Evolutionary conservation across 1,284 basidiomycete species (phyloP), one percentile per base, ranked within the genome.

Genomic region (Ceratobasidium sp.): DNA sequence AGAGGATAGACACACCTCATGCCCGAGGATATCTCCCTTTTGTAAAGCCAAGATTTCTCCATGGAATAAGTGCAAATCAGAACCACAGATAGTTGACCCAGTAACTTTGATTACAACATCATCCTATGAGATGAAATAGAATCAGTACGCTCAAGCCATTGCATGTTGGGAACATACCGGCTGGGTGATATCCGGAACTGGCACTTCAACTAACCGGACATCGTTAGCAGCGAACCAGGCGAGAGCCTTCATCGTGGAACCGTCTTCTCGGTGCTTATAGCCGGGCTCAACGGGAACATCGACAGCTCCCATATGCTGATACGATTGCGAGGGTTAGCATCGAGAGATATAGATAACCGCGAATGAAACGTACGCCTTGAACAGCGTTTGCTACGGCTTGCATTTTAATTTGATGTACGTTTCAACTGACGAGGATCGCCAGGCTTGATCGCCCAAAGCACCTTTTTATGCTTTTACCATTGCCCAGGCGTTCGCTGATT

Each of bases 21-120:
- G 93, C 0, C 93, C 93, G 0, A 94, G 85, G 69, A 95, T 93
- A 83, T 94, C 93, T 6, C 92, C 92, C 80, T 90, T 89, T 83
- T 92, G 89, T 61, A 95, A 81, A 6, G 89, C 86, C 80, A 93
- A 82, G 80, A 94, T 92, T 76, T 85, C 84, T 7, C 81, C 80
- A 57, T 82, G 80, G 70, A 79, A 80, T 78, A 93, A 83, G 83
- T 94, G 92, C 56, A 93, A 84, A 82, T 94, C 92, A 2, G 88
- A 89, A 17, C 91, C 91, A 80, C 91, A 93, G 50, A 93, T 91
- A 0, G 92, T 93, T 0, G 90, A 90, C 4, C 91, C 92, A 10
- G 92, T 93, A 3, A 93, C 89, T 83, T 89, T 88, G 52, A 93
- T 81, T 73, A 94, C 88, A 59, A 92, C 89, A 82, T 92, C 93